Evolutionary conservation across 2,329 filamentous ascomycete species (phyloP), one percentile per base, ranked within the genome.

Genomic region (Aspergillus bombycis): DNA sequence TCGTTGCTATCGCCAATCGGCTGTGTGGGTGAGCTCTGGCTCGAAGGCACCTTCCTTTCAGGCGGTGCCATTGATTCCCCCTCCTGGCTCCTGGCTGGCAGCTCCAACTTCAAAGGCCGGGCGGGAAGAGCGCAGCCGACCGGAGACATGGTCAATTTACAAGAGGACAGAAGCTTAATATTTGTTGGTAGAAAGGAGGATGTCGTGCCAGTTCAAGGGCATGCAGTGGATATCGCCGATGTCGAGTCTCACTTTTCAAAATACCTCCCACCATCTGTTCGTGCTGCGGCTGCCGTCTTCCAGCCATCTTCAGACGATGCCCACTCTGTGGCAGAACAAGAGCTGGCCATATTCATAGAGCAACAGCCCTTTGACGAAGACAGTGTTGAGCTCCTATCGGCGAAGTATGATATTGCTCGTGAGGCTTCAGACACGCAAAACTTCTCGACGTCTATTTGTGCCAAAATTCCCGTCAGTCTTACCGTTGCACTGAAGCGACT

Each of bases 1-100:
- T 70, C 68, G 28, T 62, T 75, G n/a, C 63, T 83, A 21, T 73
- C 77, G 0, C 80, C 81, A 0, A 78, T 83, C 9, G 80, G 79
- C 6, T 78, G 75, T 64, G 67, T 73, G 41, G 75, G 75, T 4
- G 75, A 78, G 61, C 69, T 78, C 8, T 79, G 78, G 74, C 71
- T 84, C 1, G 82, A 83, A 62, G 78, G 79, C 0, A 62, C 71
- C 55, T 67, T 76, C 19, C 63, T 79, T 41, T 63, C 74, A 0
- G 69, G 68, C 0, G 65, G 70, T n/a, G 64, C 54, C 19, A 26
- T 68, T 26, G 68, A 74, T 4, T 67, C 68, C 0, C 73, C 73
- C 5, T 55, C 64, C 21, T 76, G 74, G 74, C 68, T 76, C 2
- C 36, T 62, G 3, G 69, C 76, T 32, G 81, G 81, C 58, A 79